A percentile compares a stretch with the other conserved stretches of the same genome.
These are phyloP conservation scores for Xenoacremonium recifei DNA, from an alignment of 2,329 filamentous ascomycete genomes.

Conservation along the genomic window DNA sequence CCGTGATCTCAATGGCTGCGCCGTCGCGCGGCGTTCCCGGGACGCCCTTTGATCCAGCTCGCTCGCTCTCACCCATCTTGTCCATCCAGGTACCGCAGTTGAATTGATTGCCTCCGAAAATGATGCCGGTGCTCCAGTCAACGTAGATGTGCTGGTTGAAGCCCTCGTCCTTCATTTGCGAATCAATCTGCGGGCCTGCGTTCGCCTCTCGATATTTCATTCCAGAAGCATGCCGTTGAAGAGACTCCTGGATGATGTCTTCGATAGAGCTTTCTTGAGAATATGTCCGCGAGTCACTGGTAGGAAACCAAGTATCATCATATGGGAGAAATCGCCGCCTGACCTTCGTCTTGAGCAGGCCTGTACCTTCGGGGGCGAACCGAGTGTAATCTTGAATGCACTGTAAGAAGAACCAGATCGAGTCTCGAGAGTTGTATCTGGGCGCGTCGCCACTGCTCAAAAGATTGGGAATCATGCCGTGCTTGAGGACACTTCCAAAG, in stretches of 20 bases:
- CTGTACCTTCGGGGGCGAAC: conserved; percentile 73
- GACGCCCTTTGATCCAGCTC: conserved; percentile 86
- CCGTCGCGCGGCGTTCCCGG: conserved; percentile 97
- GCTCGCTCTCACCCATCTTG: conserved; percentile 98
- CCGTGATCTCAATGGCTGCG: conserved; percentile 91
- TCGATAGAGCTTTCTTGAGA: conserved; percentile 79
- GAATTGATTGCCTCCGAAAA: conserved; percentile 89
- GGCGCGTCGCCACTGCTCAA: conserved; percentile 82
- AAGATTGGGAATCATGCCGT: conserved; percentile 97
- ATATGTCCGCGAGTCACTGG: conserved; percentile 80
- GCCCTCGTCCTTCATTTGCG: conserved; percentile 87
- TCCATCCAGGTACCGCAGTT: conserved; percentile 99
- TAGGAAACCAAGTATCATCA: conserved; percentile 90
- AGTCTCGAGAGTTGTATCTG: conserved; percentile 93
- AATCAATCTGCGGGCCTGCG: conserved; percentile 82
- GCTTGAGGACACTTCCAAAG: conserved; percentile 94
- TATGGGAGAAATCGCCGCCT: conserved; percentile 88
- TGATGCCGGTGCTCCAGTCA: conserved; percentile 85
- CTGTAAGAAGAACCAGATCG: conserved; percentile 97
- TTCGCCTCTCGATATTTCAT: conserved; percentile 95
- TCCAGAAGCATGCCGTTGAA: conserved; percentile 87
- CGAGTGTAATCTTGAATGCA: conserved; percentile 90
- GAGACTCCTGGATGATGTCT: conserved; percentile 88
- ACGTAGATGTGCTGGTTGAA: conserved; percentile 91
- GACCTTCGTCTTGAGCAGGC: conserved; percentile 73